phyloP scores from a whole-genome alignment of 2,329 filamentous ascomycete species.

The Lachnum nothofagi region DNA sequence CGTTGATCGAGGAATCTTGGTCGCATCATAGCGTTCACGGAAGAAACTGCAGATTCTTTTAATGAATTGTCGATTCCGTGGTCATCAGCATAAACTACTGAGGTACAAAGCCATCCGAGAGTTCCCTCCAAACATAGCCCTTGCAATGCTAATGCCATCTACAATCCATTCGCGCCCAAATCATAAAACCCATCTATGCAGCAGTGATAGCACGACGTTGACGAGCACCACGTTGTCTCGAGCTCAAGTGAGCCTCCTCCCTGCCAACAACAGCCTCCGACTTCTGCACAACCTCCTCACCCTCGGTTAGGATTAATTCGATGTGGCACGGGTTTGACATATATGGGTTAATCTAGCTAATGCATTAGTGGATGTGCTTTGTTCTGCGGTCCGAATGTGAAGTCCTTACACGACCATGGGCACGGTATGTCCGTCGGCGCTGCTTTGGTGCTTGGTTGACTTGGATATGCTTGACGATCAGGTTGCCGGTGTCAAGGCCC shows the following conservation, averaged over 20 bases:
- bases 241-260: constrained; percentile 67
- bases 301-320: constrained; percentile 98
- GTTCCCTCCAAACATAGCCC: constrained; percentile 21
- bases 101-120: constrained; percentile 29
- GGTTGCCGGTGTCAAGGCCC: constrained; percentile 93
- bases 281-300: constrained; percentile 93
- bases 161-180: constrained; percentile 28
- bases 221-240: constrained; percentile 81
- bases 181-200: constrained; percentile 45
- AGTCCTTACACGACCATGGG: constrained; percentile 95
- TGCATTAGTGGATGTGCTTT: constrained; percentile 11
- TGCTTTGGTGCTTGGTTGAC: constrained; percentile 99
- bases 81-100: constrained; percentile 29
- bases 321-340: constrained; percentile 99
- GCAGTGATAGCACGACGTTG: constrained; percentile 60
- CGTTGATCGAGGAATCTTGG: neutral
- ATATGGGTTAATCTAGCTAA: constrained; percentile 94
- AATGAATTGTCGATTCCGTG: constrained; percentile 19
- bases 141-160: constrained; percentile 23
- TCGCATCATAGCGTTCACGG: neutral
- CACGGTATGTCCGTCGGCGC: constrained; percentile 98
- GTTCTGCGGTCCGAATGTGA: neutral
- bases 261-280: constrained; percentile 62
- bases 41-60: neutral
- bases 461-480: constrained; percentile 99